Percentiles rank a stretch among this genome's conserved stretches.
Evolutionary conservation across 441 rosid species (phyloP).

Genomic region (Flueggea neowawraea): DNA sequence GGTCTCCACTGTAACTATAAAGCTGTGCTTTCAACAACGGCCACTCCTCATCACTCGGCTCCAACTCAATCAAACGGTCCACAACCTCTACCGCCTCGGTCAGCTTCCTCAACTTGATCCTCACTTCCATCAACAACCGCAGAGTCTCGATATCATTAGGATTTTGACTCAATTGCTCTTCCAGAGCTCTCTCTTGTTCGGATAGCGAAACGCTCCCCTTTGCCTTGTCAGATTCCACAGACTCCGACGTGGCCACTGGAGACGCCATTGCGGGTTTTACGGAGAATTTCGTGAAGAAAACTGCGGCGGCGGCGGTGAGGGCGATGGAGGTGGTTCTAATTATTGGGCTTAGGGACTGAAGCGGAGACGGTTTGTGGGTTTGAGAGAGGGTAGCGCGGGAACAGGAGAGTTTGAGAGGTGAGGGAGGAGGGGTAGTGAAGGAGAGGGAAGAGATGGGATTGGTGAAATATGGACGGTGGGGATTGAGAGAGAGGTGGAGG

Average conservation of each 20-base stretch:
- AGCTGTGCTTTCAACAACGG: slow-evolving; percentile 61
- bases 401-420: slow-evolving; percentile 26
- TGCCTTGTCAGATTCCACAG: slow-evolving; percentile 25
- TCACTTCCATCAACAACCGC: slow-evolving; percentile 61
- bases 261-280: slow-evolving; percentile 49
- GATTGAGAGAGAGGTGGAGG: slow-evolving; percentile 30
- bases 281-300: slow-evolving; percentile 54
- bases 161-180: slow-evolving; percentile 34
- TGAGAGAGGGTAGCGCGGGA: slow-evolving; percentile 11
- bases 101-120: slow-evolving; percentile 52
- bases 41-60: slow-evolving; percentile 79
- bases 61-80: slow-evolving; percentile 62
- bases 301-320: slow-evolving; percentile 56
- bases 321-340: slow-evolving; percentile 54
- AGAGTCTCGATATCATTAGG: slow-evolving; percentile 56
- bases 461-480: slow-evolving; percentile 25
- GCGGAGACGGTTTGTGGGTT: slow-evolving; percentile 25
- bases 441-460: slow-evolving; percentile 28
- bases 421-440: slow-evolving; percentile 13
- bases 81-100: slow-evolving; percentile 48
- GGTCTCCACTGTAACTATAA: slow-evolving; percentile 55
- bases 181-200: slow-evolving; percentile 47
- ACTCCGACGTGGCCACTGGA: slow-evolving; percentile 30
- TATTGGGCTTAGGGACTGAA: slow-evolving; percentile 24
- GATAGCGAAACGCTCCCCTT: slow-evolving; percentile 16